phyloP scores from a whole-genome alignment of 2,329 filamentous ascomycete genomes.

The Fusarium sp. region DNA sequence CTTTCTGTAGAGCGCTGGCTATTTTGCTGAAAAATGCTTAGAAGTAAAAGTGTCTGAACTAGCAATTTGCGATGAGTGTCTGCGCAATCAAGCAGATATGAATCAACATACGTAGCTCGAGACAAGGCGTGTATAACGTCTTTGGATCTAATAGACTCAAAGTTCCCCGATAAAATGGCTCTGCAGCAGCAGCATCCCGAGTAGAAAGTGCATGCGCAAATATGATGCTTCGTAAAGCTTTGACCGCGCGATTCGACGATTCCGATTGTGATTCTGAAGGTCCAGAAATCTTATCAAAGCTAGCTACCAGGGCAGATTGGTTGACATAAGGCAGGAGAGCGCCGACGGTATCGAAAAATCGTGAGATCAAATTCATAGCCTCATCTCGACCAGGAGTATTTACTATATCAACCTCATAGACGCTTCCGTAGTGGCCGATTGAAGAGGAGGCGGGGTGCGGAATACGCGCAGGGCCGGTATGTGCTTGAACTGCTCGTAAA shows the following conservation, averaged over 20 bases:
- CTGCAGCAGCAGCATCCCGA: conserved; percentile 33
- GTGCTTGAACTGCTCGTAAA: not conserved
- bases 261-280: not conserved
- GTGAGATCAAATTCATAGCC: conserved; percentile 20
- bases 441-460: conserved; percentile 2
- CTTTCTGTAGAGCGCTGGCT: conserved; percentile 52
- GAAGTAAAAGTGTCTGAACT: conserved; percentile 51
- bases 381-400: not conserved
- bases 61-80: not conserved
- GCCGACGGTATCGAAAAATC: conserved; percentile 49
- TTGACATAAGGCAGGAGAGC: conserved; percentile 45
- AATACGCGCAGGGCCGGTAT: not conserved
- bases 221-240: conserved; percentile 46
- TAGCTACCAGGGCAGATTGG: conserved; percentile 37
- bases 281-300: not conserved
- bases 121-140: not conserved
- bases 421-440: not conserved
- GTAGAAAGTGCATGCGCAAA: conserved; percentile 47
- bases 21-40: conserved; percentile 51
- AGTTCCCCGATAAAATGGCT: conserved; percentile 47
- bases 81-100: not conserved
- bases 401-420: not conserved
- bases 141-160: conserved; percentile 15
- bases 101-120: not conserved
- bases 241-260: not conserved